Evolutionary conservation across 2,329 filamentous ascomycete species (phyloP), one percentile per base, ranked within the genome.

Genomic region (Penicillium sp.): DNA sequence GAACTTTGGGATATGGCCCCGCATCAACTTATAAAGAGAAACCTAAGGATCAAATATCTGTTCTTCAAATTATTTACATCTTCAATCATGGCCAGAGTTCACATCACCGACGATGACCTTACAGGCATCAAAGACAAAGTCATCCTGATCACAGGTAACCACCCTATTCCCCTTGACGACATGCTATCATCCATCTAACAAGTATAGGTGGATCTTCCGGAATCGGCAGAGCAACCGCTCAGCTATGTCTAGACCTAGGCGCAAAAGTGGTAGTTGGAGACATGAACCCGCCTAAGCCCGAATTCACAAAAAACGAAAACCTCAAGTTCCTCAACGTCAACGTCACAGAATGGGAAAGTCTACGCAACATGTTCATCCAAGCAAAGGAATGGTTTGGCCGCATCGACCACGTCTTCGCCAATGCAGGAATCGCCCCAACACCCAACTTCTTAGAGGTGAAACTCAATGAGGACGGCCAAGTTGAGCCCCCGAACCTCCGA

Each of bases 201-300:
- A 25, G 21, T 26, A 16, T 26, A 80, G 84, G 85, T 49, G 82
- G 82, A 55, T 83, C 82, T 0, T 85, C 83, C 2, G 85, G 85
- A 16, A 88, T 88, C 53, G 85, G 85, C 31, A 77, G 85, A 14
- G 82, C 82, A 53, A 85, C 85, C 1, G 77, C 80, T 8, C 69
- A 79, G 9, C 72, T 82, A 2, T 78, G 86, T 14, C 73, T 87
- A 8, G 72, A 77, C 1, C 69, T 80, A 1, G 84, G 83, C 21
- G 85, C 83, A 27, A 78, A 75, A 16, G 84, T 88, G 19, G 77
- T 86, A 57, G 80, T 78, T 26, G 81, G 76, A 35, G 85, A 88
- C 63, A 58, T 86, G 43, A 79, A 81, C 39, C 43, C 69, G 5
- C 70, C 79, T 2, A 72, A 77, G 0, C 68, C 75, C 0, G 59